These are phyloP conservation scores for Medakamo hakoo DNA, from an alignment of 139 green algal genomes.

Conservation along the genomic window DNA sequence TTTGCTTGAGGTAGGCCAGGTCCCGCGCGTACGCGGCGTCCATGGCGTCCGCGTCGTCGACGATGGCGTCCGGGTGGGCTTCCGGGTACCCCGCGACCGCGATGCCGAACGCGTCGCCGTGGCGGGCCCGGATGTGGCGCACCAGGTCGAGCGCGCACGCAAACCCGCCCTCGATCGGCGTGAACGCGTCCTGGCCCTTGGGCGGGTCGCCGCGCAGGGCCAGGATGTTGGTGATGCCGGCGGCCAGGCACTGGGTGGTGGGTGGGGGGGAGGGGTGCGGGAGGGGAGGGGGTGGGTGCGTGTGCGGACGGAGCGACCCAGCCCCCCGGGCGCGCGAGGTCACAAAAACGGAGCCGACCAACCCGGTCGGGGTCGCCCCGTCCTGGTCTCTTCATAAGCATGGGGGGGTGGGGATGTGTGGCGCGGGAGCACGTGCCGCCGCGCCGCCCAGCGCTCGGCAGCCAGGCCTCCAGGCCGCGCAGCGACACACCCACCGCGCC, in stretches of 20 bases:
- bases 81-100: constrained; percentile 88
- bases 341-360: not conserved
- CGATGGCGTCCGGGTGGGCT: constrained; percentile 85
- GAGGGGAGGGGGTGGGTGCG: not conserved
- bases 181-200: constrained; percentile 79
- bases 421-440: too few species aligned
- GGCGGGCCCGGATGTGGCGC: constrained; percentile 73
- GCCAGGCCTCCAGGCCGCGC: too few species aligned
- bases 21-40: constrained; percentile 70
- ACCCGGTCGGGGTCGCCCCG: too few species aligned
- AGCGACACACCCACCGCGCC: too few species aligned
- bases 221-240: constrained; percentile 86
- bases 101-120: constrained; percentile 93
- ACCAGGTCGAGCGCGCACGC: constrained; percentile 84
- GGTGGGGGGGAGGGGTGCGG: not conserved
- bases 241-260: constrained; percentile 66
- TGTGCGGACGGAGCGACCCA: not conserved
- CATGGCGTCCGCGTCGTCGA: constrained; percentile 54
- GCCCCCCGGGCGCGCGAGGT: not conserved
- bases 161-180: constrained; percentile 77
- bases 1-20: constrained; percentile 88
- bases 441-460: too few species aligned
- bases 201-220: constrained; percentile 86
- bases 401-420: too few species aligned
- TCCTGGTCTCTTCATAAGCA: too few species aligned